phyloP scores from a whole-genome alignment of 805 yeast species.

The Ascoidea asiatica region DNA sequence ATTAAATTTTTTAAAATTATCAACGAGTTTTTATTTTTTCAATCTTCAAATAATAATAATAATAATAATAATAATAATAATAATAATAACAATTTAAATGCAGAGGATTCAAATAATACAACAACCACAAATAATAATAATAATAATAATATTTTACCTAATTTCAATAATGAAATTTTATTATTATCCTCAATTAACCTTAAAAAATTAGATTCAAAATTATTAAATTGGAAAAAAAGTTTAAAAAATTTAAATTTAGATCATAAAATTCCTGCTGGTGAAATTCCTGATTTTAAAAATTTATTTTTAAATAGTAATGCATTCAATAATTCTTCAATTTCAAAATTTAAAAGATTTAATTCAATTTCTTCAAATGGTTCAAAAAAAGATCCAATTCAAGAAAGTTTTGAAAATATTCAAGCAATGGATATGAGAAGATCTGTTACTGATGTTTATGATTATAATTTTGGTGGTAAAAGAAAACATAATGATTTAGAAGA shows the following conservation, averaged over 20 bases:
- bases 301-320: neutral
- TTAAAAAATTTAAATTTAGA: neutral
- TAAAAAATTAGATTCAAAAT: slow-evolving; percentile 1
- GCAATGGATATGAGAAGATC: slow-evolving; percentile 11
- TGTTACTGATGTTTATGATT: slow-evolving; percentile 6
- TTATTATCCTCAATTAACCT: slow-evolving; percentile 4
- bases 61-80: neutral
- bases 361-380: slow-evolving; percentile 20
- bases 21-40: slow-evolving; percentile 8
- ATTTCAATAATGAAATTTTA: slow-evolving; percentile 5
- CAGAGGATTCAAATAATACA: neutral
- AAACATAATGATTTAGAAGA: slow-evolving; percentile 11
- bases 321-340: neutral
- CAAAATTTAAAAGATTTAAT: neutral
- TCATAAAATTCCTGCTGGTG: slow-evolving; percentile 2
- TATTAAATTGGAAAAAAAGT: slow-evolving; percentile 1
- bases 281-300: neutral
- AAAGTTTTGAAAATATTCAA: slow-evolving; percentile 14
- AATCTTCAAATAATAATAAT: neutral
- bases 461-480: slow-evolving; percentile 20
- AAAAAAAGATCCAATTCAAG: slow-evolving; percentile 26
- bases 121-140: neutral
- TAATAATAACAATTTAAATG: slow-evolving; percentile 2
- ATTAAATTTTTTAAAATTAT: slow-evolving; percentile 19
- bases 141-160: neutral